Percentiles rank a stretch among this genome's conserved stretches.
Evolutionary conservation across 208 protist species (phyloP).

Genomic region (Tritrichomonas musculus): DNA sequence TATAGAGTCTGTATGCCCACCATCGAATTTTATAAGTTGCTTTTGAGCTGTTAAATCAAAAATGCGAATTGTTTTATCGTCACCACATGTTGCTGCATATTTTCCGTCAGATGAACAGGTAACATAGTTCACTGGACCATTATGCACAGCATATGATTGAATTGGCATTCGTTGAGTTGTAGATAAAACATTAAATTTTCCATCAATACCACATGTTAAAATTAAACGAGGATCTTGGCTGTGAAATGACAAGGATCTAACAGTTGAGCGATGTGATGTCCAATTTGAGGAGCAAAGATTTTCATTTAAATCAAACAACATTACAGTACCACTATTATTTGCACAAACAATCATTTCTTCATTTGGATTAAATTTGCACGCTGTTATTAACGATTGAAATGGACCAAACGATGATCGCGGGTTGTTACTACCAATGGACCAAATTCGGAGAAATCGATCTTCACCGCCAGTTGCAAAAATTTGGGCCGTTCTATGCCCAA

Average conservation of each 20-base stretch:
- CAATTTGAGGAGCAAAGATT: not conserved
- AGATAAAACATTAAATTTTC: conserved; percentile 24
- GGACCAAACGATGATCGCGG: not conserved
- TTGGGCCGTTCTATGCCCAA: not conserved
- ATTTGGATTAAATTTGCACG: not conserved
- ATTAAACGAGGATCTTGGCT: not conserved
- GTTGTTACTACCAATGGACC: not conserved
- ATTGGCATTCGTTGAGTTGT: not conserved
- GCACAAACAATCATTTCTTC: not conserved
- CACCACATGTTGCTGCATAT: not conserved
- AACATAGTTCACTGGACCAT: not conserved
- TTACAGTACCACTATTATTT: not conserved
- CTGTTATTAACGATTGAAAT: conserved; percentile 1
- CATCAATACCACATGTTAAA: not conserved
- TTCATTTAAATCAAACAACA: conserved; percentile 22
- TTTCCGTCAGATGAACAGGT: not conserved
- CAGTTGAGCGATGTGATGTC: not conserved
- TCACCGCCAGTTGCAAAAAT: conserved; percentile 2
- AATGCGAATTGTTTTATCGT: not conserved
- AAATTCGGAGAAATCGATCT: not conserved
- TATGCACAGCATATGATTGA: not conserved
- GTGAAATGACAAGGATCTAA: not conserved
- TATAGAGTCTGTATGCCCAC: not conserved
- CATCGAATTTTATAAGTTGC: not conserved
- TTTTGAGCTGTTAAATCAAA: not conserved